Conservation (phyloP, 768 basidiomycete genomes). For the Lentinula sp. region DNA sequence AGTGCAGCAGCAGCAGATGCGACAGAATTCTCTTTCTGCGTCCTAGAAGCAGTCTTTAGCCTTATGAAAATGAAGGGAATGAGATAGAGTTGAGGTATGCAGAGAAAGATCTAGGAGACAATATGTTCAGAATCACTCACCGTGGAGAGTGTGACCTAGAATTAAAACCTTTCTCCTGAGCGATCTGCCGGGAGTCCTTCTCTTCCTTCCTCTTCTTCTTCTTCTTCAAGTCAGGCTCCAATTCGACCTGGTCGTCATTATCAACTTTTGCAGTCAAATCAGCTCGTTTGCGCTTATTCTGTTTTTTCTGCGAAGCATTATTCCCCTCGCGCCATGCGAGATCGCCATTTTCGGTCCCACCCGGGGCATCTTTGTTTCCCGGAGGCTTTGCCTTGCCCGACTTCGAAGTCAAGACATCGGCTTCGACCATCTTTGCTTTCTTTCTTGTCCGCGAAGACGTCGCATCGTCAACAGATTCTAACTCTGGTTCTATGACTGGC, state of each 20-base stretch:
- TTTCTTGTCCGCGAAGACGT: neutral
- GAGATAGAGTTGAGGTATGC: neutral
- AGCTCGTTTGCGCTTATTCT: neutral
- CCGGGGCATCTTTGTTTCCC: neutral
- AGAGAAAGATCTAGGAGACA: neutral
- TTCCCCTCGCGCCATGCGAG: neutral
- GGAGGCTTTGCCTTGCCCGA: neutral
- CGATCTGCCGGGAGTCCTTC: neutral
- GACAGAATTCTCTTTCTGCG: constrained; percentile 1
- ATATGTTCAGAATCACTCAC: neutral
- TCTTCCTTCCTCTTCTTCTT: neutral
- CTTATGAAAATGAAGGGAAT: neutral
- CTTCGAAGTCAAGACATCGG: neutral
- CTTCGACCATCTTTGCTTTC: neutral
- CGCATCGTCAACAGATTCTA: neutral
- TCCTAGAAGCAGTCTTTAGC: constrained; percentile 6
- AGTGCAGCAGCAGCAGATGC: neutral
- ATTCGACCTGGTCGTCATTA: neutral
- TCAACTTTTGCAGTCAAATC: neutral
- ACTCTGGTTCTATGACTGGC: neutral
- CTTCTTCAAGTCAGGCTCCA: neutral
- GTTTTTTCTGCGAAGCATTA: neutral
- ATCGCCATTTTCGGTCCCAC: neutral
- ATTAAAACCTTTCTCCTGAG: neutral
- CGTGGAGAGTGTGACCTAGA: neutral